phyloP scores from a whole-genome alignment of 2,329 filamentous ascomycete genomes.

The Diaporthe velutina region DNA sequence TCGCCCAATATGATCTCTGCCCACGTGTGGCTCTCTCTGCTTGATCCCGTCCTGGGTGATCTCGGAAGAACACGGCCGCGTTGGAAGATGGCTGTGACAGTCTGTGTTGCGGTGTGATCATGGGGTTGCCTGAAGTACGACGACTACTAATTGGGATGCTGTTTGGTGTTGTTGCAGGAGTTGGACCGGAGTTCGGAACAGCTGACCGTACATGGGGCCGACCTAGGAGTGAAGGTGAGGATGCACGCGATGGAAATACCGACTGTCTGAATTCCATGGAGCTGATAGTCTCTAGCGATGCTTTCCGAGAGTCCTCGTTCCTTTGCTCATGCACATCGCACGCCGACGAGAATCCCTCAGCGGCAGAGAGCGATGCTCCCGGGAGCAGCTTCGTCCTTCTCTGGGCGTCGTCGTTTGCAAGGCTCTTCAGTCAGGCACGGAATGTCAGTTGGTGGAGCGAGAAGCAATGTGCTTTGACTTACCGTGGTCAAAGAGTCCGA shows the following conservation, averaged over 20 bases:
- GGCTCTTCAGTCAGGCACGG: background rate
- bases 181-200: background rate
- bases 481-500: background rate
- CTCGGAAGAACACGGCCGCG: background rate
- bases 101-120: background rate
- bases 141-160: no score
- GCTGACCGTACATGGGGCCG: background rate
- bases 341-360: background rate
- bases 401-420: background rate
- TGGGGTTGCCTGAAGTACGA: background rate
- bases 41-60: background rate
- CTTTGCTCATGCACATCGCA: background rate
- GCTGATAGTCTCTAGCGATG: background rate
- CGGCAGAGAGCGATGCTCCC: background rate
- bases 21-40: background rate
- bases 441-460: background rate
- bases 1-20: background rate
- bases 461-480: background rate
- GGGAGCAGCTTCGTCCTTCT: background rate
- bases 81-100: background rate
- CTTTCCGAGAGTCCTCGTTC: background rate
- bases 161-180: background rate
- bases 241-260: background rate
- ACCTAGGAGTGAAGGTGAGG: background rate
- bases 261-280: background rate